Evolutionary conservation across 768 basidiomycete species (phyloP).

Genomic region (Tulasnella sp.): DNA sequence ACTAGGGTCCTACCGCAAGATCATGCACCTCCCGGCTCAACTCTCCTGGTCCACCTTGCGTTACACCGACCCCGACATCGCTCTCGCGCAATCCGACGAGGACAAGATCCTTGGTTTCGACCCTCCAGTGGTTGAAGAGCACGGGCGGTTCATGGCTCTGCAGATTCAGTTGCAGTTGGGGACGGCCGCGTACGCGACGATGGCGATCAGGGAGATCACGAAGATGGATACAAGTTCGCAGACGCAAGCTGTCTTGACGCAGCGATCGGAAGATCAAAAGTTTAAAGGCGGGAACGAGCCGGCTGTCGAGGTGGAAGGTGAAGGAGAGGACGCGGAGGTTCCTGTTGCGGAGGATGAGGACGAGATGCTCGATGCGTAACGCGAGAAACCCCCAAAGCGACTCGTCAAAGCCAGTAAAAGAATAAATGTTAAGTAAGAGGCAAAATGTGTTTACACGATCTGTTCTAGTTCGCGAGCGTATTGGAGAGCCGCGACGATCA

Average conservation of each 20-base stretch:
- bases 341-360: not conserved
- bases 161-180: conserved; percentile 79
- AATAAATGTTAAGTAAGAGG: not conserved
- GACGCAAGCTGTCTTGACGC: conserved; percentile 71
- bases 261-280: conserved; percentile 69
- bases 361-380: too few relatives aligned
- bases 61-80: conserved; percentile 89
- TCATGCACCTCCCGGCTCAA: conserved; percentile 73
- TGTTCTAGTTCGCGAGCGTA: conserved; percentile 87
- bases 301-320: conserved; percentile 17
- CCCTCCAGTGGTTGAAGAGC: conserved; percentile 47
- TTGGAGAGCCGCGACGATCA: conserved; percentile 62
- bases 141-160: conserved; percentile 79
- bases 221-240: conserved; percentile 94
- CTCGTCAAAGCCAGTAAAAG: not conserved
- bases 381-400: not conserved
- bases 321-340: not conserved
- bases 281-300: conserved; percentile 43
- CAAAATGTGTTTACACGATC: conserved; percentile 70
- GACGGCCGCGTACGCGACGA: conserved; percentile 92
- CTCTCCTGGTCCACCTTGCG: conserved; percentile 70
- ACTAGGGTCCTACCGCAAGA: conserved; percentile 85
- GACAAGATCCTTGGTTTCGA: conserved; percentile 79
- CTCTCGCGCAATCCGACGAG: conserved; percentile 91
- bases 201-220: conserved; percentile 91